A percentile compares a stretch with the other conserved stretches of the same genome.
These are phyloP conservation scores for Cladorrhinum sp. DNA, from an alignment of 2,329 filamentous ascomycete genomes.

Conservation along the genomic window DNA sequence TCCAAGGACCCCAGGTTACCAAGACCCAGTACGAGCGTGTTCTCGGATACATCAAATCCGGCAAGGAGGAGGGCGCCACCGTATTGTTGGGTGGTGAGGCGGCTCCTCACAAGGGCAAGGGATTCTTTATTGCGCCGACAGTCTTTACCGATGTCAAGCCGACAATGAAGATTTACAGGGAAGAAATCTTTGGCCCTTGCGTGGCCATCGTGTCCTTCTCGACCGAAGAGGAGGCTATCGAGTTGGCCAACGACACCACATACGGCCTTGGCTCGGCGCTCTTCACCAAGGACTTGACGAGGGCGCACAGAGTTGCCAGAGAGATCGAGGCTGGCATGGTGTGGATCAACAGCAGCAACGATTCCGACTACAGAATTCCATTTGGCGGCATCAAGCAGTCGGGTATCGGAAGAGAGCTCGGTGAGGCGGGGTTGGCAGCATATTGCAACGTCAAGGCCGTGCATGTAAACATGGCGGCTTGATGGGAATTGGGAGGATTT, in stretches of 20 bases:
- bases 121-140: conserved; percentile 36
- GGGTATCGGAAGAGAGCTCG: conserved; percentile 37
- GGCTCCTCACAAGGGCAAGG: conserved; percentile 50
- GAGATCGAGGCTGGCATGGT: conserved; percentile 57
- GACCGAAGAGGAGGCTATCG: conserved; percentile 37
- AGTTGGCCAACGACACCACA: conserved; percentile 43
- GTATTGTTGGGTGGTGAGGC: conserved; percentile 58
- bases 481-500: conserved; percentile 10
- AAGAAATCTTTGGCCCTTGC: conserved; percentile 39
- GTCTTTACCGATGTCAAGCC: conserved; percentile 37
- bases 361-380: conserved; percentile 49
- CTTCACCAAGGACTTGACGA: conserved; percentile 54
- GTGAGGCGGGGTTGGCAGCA: conserved; percentile 36
- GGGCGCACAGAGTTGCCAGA: conserved; percentile 44
- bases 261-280: conserved; percentile 58
- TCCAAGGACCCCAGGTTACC: conserved; percentile 68
- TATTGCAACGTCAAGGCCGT: conserved; percentile 38
- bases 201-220: conserved; percentile 35
- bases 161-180: conserved; percentile 35
- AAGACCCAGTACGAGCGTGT: conserved; percentile 66
- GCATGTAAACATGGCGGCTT: conserved; percentile 36
- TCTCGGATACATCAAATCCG: conserved; percentile 62
- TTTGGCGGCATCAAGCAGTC: conserved; percentile 44
- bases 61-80: conserved; percentile 64
- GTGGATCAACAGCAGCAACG: conserved; percentile 46